Conservation (phyloP, 305 asterid genomes). For the Fraxinus latifolia region DNA sequence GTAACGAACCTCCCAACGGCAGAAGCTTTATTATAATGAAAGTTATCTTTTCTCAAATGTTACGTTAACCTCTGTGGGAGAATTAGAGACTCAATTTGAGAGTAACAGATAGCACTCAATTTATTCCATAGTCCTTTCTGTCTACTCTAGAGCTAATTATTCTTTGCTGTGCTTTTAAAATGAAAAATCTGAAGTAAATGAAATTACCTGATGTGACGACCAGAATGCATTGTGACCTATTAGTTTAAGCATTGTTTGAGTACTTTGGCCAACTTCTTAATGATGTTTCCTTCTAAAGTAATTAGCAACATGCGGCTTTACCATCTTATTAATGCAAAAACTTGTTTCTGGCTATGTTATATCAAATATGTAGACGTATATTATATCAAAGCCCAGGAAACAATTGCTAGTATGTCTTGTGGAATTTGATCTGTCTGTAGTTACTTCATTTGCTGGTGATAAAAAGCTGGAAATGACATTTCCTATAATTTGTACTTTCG, state of each 20-base stretch:
- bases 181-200: background rate
- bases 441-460: background rate
- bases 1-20: background rate
- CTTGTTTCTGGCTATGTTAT: background rate
- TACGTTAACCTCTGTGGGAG: background rate
- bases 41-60: background rate
- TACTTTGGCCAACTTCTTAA: too few species aligned
- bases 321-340: background rate
- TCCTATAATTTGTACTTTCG: too few species aligned
- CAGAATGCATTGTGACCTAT: background rate
- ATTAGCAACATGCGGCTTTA: background rate
- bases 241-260: too few species aligned
- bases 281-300: background rate
- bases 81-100: conserved; percentile 4
- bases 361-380: background rate
- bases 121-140: background rate
- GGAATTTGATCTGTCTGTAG: conserved; percentile 12
- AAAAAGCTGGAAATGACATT: background rate
- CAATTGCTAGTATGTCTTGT: background rate
- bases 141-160: background rate
- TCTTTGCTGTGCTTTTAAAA: background rate
- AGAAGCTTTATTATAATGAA: background rate
- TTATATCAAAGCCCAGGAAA: too few species aligned
- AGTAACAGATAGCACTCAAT: background rate
- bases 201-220: background rate